These are phyloP conservation scores for Chondrostereum purpureum DNA, from an alignment of 1,284 basidiomycete species.

Conservation along the genomic window DNA sequence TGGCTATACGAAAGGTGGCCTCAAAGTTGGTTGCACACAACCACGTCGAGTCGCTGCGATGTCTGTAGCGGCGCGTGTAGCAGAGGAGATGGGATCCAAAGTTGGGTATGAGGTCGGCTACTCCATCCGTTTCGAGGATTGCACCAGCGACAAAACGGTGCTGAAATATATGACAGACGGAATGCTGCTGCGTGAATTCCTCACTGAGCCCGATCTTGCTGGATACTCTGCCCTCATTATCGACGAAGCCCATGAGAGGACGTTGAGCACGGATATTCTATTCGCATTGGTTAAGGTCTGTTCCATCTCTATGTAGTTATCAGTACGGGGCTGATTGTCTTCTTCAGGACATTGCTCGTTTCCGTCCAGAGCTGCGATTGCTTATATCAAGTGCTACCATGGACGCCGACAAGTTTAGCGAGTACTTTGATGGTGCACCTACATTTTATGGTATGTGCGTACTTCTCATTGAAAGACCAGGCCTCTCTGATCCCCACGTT, in stretches of 20 bases:
- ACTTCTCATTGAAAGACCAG: too few species aligned
- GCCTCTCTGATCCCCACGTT: conserved; percentile 1
- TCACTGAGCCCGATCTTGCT: conserved; percentile 92
- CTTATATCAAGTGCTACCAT: conserved; percentile 96
- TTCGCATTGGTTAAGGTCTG: conserved; percentile 94
- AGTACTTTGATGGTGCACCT: conserved; percentile 92
- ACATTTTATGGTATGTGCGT: conserved; percentile 78
- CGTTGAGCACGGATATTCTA: conserved; percentile 92
- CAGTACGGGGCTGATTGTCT: conserved; percentile 8
- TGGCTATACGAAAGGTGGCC: conserved; percentile 84
- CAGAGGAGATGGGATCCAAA: conserved; percentile 96
- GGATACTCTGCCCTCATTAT: conserved; percentile 92
- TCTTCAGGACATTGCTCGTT: conserved; percentile 88
- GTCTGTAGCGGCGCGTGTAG: conserved; percentile 98
- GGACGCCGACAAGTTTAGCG: conserved; percentile 94
- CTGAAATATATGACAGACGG: conserved; percentile 99
- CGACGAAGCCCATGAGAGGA: conserved; percentile 95
- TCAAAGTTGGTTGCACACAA: conserved; percentile 96
- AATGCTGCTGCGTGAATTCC: conserved; percentile 93
- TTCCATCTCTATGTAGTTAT: conserved; percentile 22
- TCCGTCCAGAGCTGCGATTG: conserved; percentile 85
- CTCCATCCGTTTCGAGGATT: conserved; percentile 98
- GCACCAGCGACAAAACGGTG: conserved; percentile 96
- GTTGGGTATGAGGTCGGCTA: conserved; percentile 98
- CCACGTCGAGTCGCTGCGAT: conserved; percentile 98